Conservation (phyloP, 106 monocot genomes). For the Acanthochlamys bracteata region DNA sequence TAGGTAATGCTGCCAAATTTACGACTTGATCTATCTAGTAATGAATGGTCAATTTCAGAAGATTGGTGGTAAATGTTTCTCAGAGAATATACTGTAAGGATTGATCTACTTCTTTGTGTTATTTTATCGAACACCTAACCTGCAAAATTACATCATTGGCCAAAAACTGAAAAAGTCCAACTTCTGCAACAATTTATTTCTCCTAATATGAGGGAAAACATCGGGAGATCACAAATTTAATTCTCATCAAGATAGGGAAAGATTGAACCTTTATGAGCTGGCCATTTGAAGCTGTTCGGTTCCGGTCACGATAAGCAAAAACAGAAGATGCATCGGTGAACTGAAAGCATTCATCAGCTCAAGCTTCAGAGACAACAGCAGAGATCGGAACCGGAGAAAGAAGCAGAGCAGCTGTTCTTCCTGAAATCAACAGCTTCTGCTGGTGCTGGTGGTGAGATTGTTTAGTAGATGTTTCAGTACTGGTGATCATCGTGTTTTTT, state of each 20-base stretch:
- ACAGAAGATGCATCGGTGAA: conserved; percentile 61
- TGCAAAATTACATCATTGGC: no score
- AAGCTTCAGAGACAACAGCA: no score
- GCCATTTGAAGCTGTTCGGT: conserved; percentile 45
- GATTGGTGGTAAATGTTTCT: not conserved
- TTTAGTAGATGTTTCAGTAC: no score
- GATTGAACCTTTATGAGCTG: conserved; percentile 79
- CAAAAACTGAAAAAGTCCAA: no score
- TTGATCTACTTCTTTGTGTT: not conserved
- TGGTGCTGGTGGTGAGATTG: no score
- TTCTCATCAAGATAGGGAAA: not conserved
- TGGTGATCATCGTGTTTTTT: no score
- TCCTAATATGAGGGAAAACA: not conserved
- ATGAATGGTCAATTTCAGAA: not conserved
- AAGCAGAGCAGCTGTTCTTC: no score
- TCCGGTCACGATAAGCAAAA: conserved; percentile 88
- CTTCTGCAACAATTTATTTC: not conserved
- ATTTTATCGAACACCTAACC: no score
- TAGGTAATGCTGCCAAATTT: no score
- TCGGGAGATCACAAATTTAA: not conserved
- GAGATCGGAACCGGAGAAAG: no score
- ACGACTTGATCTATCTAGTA: not conserved
- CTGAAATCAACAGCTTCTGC: no score
- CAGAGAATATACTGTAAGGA: not conserved
- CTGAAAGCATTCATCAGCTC: not conserved